These are phyloP conservation scores for Nannochloris sp. DNA, from an alignment of 139 green algal genomes.

Conservation along the genomic window DNA sequence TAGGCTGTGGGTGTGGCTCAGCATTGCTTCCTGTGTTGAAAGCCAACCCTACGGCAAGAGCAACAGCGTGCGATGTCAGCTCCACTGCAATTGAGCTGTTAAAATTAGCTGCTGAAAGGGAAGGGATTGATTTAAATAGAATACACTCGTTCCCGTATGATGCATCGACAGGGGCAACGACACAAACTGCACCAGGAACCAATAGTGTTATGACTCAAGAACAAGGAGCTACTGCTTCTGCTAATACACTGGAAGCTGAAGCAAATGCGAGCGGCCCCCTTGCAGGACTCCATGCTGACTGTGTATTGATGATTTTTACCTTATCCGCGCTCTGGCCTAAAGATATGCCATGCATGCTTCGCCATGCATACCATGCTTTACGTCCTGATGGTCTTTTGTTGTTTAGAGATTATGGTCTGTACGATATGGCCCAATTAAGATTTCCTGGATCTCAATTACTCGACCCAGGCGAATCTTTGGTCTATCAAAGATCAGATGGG, in stretches of 20 bases:
- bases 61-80: background rate
- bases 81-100: background rate
- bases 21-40: background rate
- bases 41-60: no score
- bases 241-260: background rate
- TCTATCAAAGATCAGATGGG: slow-evolving; percentile 37
- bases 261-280: slow-evolving; percentile 4
- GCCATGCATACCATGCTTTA: slow-evolving; percentile 27
- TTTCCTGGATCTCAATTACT: slow-evolving; percentile 11
- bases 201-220: background rate
- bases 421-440: slow-evolving; percentile 62
- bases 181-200: background rate
- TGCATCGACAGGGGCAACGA: slow-evolving; percentile 11
- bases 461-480: background rate
- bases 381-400: slow-evolving; percentile 50
- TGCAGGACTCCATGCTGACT: slow-evolving; percentile 32
- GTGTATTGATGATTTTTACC: slow-evolving; percentile 70
- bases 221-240: background rate
- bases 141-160: no score
- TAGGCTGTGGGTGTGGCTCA: background rate
- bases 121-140: no score
- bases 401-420: slow-evolving; percentile 71
- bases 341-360: slow-evolving; percentile 30
- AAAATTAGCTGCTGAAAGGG: no score
- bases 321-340: slow-evolving; percentile 52